A percentile compares a stretch with the other conserved stretches of the same genome.
Evolutionary conservation across 192 early-diverging fungal genomes (phyloP).

Genomic region (Oehlia diaphana): DNA sequence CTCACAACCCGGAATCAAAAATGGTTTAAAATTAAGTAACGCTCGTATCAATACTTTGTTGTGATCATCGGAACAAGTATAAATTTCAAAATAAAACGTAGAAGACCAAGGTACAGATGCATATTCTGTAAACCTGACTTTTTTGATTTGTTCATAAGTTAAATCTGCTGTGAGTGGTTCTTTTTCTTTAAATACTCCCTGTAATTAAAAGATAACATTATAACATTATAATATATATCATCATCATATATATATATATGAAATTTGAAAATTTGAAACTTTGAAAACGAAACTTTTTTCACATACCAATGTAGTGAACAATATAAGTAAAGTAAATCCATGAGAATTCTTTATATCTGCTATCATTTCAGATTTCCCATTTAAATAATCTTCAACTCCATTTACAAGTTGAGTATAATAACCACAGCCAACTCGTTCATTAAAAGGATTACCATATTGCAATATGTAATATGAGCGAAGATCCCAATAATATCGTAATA

Average conservation of each 20-base stretch:
- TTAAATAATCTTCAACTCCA: slow-evolving; percentile 11
- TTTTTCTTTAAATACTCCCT: slow-evolving; percentile 4
- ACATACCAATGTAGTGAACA: slow-evolving; percentile 1
- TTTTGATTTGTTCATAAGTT: slow-evolving; percentile 3
- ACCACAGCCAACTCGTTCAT: neutral
- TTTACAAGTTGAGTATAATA: slow-evolving; percentile 10
- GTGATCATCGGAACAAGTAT: neutral
- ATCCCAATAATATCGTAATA: slow-evolving; percentile 4
- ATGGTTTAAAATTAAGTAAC: slow-evolving; percentile 1
- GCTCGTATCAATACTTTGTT: neutral
- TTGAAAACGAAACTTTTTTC: neutral
- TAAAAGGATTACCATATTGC: neutral
- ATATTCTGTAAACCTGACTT: neutral
- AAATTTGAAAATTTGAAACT: too few species aligned
- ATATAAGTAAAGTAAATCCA: neutral
- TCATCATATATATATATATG: too few species aligned
- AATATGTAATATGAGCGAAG: neutral
- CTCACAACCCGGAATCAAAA: slow-evolving; percentile 6
- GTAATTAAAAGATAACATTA: neutral
- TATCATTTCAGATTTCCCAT: neutral
- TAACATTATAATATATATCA: neutral
- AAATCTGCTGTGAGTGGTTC: neutral
- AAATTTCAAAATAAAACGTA: slow-evolving; percentile 12
- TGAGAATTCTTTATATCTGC: slow-evolving; percentile 17
- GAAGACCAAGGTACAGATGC: neutral